Evolutionary conservation across 1,284 basidiomycete genomes (phyloP).

Genomic region (Mycena citricolor): DNA sequence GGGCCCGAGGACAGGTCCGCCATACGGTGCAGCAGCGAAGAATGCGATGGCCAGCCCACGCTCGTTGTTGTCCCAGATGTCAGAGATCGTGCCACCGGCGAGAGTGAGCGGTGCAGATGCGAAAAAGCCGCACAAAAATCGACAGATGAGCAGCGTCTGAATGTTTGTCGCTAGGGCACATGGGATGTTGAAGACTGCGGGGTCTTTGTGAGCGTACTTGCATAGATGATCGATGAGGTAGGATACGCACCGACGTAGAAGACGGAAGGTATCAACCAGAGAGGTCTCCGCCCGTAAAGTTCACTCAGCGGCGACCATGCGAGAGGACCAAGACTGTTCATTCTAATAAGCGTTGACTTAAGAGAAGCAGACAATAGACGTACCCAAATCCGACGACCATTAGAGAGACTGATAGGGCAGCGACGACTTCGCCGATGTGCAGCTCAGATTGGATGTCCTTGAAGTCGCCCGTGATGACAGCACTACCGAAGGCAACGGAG

Average conservation of each 20-base stretch:
- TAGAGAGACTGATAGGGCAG: conserved; percentile 30
- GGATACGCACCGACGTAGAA: conserved; percentile 38
- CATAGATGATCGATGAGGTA: not conserved
- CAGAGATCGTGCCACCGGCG: conserved; percentile 36
- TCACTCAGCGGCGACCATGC: conserved; percentile 38
- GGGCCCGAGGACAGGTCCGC: conserved; percentile 40
- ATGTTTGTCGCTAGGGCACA: conserved; percentile 57
- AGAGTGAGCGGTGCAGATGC: conserved; percentile 39
- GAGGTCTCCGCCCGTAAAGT: conserved; percentile 37
- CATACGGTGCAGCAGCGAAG: conserved; percentile 24
- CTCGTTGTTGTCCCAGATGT: conserved; percentile 27
- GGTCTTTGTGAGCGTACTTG: not conserved
- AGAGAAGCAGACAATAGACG: conserved; percentile 16
- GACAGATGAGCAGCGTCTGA: conserved; percentile 56
- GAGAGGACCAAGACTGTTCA: conserved; percentile 33
- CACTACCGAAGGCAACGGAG: conserved; percentile 35
- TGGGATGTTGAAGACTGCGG: conserved; percentile 33
- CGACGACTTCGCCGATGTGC: conserved; percentile 27
- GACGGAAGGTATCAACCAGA: conserved; percentile 50
- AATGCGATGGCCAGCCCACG: conserved; percentile 25
- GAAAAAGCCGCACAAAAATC: conserved; percentile 62
- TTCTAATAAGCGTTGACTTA: conserved; percentile 13
- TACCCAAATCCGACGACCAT: conserved; percentile 34
- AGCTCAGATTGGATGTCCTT: conserved; percentile 42
- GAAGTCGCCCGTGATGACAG: conserved; percentile 47